Conservation (phyloP, 257 asterid species). For the Ilex asprella region DNA sequence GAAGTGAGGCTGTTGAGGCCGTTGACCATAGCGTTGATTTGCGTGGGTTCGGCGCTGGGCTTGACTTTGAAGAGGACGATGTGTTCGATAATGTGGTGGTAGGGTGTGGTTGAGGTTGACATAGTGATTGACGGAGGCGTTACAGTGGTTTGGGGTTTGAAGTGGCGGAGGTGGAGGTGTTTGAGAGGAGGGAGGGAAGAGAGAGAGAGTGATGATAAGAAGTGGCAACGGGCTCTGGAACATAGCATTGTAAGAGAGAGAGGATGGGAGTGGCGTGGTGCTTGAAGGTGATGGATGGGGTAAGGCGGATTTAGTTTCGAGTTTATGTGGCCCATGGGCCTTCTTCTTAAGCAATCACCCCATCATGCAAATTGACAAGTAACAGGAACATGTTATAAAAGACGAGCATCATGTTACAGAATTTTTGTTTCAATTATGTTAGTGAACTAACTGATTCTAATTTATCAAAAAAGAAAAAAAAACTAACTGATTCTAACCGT, state of each 20-base stretch:
- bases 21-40: conserved; percentile 54
- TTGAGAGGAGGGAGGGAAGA: conserved; percentile 15
- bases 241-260: conserved; percentile 16
- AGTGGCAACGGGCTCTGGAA: conserved; percentile 21
- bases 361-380: too few species aligned
- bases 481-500: too few species aligned
- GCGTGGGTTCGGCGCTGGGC: conserved; percentile 46
- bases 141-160: conserved; percentile 21
- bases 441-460: too few species aligned
- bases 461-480: too few species aligned
- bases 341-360: too few species aligned
- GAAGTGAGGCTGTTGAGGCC: conserved; percentile 58
- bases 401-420: too few species aligned
- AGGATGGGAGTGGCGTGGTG: too few species aligned
- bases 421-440: too few species aligned
- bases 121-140: conserved; percentile 18
- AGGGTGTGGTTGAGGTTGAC: conserved; percentile 14
- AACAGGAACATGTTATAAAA: too few species aligned
- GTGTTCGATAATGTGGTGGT: conserved; percentile 64
- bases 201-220: conserved; percentile 14
- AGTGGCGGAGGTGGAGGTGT: conserved; percentile 4
- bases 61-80: conserved; percentile 71
- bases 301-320: too few species aligned
- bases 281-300: too few species aligned
- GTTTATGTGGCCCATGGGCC: too few species aligned